Percentiles rank a stretch among this genome's conserved stretches.
Conservation (phyloP, 306 rosid species). For the Amphicarpaea edgeworthii region DNA sequence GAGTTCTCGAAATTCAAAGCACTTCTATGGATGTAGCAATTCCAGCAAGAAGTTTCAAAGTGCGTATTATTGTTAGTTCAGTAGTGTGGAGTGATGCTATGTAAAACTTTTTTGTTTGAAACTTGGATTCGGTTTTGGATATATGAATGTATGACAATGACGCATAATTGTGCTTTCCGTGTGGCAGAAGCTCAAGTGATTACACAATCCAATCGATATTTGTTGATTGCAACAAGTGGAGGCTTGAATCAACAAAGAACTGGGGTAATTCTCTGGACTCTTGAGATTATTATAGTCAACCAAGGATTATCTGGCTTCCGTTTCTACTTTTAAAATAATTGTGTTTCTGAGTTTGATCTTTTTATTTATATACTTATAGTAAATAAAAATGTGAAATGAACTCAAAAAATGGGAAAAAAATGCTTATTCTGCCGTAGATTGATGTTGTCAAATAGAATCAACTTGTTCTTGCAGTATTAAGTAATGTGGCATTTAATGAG, state of each 20-base stretch:
- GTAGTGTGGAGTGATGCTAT: constrained; percentile 43
- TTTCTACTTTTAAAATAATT: neutral
- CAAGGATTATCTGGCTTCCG: constrained; percentile 14
- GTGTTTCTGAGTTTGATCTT: neutral
- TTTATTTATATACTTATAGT: neutral
- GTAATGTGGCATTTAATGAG: constrained; percentile 15
- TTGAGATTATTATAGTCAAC: constrained; percentile 23
- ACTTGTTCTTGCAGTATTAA: constrained; percentile 22
- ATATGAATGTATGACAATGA: constrained; percentile 24
- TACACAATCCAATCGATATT: constrained; percentile 67
- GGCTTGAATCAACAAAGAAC: constrained; percentile 99
- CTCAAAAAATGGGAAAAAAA: neutral
- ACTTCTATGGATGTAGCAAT: constrained; percentile 80
- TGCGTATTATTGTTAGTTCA: constrained; percentile 57
- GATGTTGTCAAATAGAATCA: constrained; percentile 26
- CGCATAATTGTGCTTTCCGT: constrained; percentile 5
- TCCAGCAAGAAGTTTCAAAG: constrained; percentile 82
- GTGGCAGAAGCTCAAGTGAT: constrained; percentile 70
- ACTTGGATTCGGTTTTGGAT: constrained; percentile 28
- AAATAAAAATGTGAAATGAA: constrained; percentile 18
- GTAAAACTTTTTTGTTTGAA: constrained; percentile 42
- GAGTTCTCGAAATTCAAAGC: constrained; percentile 75
- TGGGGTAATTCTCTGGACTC: constrained; percentile 68
- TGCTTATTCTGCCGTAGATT: neutral
- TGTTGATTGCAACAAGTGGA: constrained; percentile 97